These are phyloP conservation scores for Linnemannia hyalina DNA, from an alignment of 192 early-diverging fungal species.

Conservation along the genomic window DNA sequence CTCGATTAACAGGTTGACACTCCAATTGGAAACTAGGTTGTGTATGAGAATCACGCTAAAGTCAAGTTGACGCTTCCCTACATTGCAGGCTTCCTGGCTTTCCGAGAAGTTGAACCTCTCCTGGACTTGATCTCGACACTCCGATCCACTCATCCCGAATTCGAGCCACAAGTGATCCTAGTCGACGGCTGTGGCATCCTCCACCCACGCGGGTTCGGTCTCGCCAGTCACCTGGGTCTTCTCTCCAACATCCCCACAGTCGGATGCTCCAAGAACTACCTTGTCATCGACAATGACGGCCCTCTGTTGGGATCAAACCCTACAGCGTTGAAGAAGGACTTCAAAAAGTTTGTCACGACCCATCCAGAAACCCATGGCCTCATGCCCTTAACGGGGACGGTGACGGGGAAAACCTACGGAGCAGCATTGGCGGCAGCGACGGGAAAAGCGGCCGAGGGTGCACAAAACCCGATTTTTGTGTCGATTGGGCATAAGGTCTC, in stretches of 20 bases:
- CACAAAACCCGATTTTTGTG: constrained; percentile 88
- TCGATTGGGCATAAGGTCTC: constrained; percentile 85
- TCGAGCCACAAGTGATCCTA: constrained; percentile 83
- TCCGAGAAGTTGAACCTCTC: constrained; percentile 84
- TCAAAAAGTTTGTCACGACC: constrained; percentile 26
- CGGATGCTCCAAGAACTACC: constrained; percentile 92
- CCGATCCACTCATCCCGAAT: constrained; percentile 58
- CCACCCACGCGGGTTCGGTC: constrained; percentile 91
- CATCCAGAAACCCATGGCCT: constrained; percentile 36
- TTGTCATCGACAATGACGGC: constrained; percentile 78
- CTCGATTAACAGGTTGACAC: background rate
- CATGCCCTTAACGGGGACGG: constrained; percentile 62
- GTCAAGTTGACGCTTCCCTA: constrained; percentile 84
- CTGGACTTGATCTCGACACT: constrained; percentile 68
- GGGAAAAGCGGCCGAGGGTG: background rate
- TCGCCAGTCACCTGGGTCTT: constrained; percentile 88
- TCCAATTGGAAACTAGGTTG: constrained; percentile 43
- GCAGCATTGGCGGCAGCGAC: constrained; percentile 49
- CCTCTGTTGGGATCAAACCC: constrained; percentile 67
- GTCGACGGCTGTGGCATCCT: constrained; percentile 92
- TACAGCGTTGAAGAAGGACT: constrained; percentile 54
- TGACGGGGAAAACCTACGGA: constrained; percentile 61
- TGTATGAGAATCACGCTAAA: constrained; percentile 72
- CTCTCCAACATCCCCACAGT: constrained; percentile 80
- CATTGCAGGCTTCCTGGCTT: constrained; percentile 91